These are phyloP conservation scores for Fusarium paranaense DNA, from an alignment of 2,329 filamentous ascomycete species.

Conservation along the genomic window DNA sequence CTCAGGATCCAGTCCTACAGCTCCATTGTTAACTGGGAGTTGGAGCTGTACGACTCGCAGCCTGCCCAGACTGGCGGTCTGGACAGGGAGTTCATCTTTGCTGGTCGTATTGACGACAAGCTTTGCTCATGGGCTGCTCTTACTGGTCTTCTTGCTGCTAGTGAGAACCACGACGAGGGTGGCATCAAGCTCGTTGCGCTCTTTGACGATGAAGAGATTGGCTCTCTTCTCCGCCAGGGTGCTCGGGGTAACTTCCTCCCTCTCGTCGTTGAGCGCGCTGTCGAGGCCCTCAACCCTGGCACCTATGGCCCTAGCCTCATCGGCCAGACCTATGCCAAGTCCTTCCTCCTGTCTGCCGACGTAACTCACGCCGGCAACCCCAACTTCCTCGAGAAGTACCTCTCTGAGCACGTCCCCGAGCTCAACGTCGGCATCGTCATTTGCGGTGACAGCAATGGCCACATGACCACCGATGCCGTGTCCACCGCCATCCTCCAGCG, in stretches of 20 bases:
- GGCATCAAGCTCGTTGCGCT: slow-evolving; percentile 91
- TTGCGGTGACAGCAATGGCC: slow-evolving; percentile 86
- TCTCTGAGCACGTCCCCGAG: slow-evolving; percentile 85
- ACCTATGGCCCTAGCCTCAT: slow-evolving; percentile 71
- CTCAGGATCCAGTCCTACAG: slow-evolving; percentile 78
- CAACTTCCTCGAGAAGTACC: slow-evolving; percentile 88
- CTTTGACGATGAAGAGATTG: slow-evolving; percentile 98
- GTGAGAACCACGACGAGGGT: slow-evolving; percentile 67
- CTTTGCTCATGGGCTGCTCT: slow-evolving; percentile 95
- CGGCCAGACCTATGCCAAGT: slow-evolving; percentile 88
- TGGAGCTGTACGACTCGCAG: slow-evolving; percentile 93
- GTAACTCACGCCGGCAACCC: slow-evolving; percentile 95
- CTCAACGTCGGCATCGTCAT: slow-evolving; percentile 90
- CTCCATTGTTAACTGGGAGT: slow-evolving; percentile 93
- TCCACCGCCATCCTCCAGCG: slow-evolving; percentile 84
- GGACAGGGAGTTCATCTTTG: slow-evolving; percentile 94
- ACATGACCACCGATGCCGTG: slow-evolving; percentile 95
- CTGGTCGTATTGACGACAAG: slow-evolving; percentile 96
- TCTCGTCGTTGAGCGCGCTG: slow-evolving; percentile 81
- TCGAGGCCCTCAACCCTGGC: slow-evolving; percentile 72
- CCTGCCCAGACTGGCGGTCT: slow-evolving; percentile 86
- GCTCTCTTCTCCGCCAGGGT: slow-evolving; percentile 89
- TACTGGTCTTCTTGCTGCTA: slow-evolving; percentile 80
- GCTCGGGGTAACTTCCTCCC: slow-evolving; percentile 91
- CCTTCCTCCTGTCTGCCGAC: slow-evolving; percentile 91